Percentiles rank a stretch among this genome's conserved stretches.
Evolutionary conservation across 2,329 filamentous ascomycete species (phyloP).

Genomic region (Colletotrichum musicola): DNA sequence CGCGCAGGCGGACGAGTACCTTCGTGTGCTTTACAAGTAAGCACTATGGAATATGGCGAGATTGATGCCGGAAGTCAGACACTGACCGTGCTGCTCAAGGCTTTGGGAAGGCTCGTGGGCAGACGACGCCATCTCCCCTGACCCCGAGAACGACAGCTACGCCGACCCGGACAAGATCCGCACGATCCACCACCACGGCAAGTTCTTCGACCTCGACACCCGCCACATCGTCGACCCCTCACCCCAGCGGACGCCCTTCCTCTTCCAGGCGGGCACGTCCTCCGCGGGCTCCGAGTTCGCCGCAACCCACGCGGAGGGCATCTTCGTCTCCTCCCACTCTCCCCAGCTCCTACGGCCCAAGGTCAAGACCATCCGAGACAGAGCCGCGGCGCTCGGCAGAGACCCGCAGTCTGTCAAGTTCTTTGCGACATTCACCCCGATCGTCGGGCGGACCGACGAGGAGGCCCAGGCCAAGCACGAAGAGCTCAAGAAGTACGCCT

Average conservation of each 20-base stretch:
- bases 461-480: conserved; percentile 66
- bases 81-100: conserved; percentile 44
- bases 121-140: conserved; percentile 66
- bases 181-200: conserved; percentile 65
- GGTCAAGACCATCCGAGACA: conserved; percentile 64
- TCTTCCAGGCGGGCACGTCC: conserved; percentile 72
- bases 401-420: conserved; percentile 70
- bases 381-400: conserved; percentile 63
- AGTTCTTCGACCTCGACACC: conserved; percentile 44
- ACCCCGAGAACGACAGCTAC: conserved; percentile 67
- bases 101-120: conserved; percentile 69
- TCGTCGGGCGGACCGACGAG: conserved; percentile 62
- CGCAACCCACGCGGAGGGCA: conserved; percentile 69
- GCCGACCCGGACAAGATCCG: conserved; percentile 70
- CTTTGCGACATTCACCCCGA: conserved; percentile 63
- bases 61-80: too few relatives aligned
- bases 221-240: conserved; percentile 66
- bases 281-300: conserved; percentile 68
- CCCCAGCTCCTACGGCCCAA: conserved; percentile 62
- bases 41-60: neutral
- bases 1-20: conserved; percentile 71
- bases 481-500: conserved; percentile 65
- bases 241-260: conserved; percentile 67
- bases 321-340: conserved; percentile 69
- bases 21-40: conserved; percentile 72